Conservation (phyloP, 2,329 filamentous ascomycete genomes). For the Stagonosporopsis vannaccii region DNA sequence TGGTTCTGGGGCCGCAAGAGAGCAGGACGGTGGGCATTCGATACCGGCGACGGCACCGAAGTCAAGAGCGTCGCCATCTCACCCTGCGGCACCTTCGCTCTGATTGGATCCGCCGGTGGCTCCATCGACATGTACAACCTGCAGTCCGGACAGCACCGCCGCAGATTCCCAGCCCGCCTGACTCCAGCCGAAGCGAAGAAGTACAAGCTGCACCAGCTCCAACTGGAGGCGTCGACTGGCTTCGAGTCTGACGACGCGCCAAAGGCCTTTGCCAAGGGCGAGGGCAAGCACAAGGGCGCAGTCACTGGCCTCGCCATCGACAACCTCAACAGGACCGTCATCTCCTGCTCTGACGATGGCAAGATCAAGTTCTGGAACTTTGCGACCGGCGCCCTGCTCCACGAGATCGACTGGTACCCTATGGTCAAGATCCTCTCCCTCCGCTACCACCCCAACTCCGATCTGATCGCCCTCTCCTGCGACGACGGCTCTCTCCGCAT, state of each 20-base stretch:
- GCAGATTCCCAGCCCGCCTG: constrained; percentile 82
- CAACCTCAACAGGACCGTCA: constrained; percentile 82
- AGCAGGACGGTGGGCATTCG: constrained; percentile 91
- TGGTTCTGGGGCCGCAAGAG: constrained; percentile 98
- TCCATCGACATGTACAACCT: constrained; percentile 95
- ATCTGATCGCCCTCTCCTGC: constrained; percentile 87
- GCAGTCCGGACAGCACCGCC: constrained; percentile 88
- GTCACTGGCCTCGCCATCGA: constrained; percentile 90
- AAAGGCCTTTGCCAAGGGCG: constrained; percentile 55
- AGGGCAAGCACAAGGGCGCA: constrained; percentile 79
- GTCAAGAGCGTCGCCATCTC: constrained; percentile 87
- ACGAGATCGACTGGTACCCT: constrained; percentile 84
- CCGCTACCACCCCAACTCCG: constrained; percentile 81
- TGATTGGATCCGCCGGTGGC: constrained; percentile 84
- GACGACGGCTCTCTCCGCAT: constrained; percentile 88
- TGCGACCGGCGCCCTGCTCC: constrained; percentile 76
- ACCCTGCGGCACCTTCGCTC: constrained; percentile 89
- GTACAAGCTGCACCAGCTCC: constrained; percentile 69
- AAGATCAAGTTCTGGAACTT: constrained; percentile 99
- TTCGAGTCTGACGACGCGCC: constrained; percentile 24
- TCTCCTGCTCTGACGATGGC: constrained; percentile 89
- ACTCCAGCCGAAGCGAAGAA: constrained; percentile 81
- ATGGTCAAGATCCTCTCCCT: constrained; percentile 79
- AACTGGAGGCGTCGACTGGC: constrained; percentile 57
- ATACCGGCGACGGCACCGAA: constrained; percentile 81